These are phyloP conservation scores for Camellia oleifera DNA, from an alignment of 179 eudicot genomes.

Conservation along the genomic window DNA sequence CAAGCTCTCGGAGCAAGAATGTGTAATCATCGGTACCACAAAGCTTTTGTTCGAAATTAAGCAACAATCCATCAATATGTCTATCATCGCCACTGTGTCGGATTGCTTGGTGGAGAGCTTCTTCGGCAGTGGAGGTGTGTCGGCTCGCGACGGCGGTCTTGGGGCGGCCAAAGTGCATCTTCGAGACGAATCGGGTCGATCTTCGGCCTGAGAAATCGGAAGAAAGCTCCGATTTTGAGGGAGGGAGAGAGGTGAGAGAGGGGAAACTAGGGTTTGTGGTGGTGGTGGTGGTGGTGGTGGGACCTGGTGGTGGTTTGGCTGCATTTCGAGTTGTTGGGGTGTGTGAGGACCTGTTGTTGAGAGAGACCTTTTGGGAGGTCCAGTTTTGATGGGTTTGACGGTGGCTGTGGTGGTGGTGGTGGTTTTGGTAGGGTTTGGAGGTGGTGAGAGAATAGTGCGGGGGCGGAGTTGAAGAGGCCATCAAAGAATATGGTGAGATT, in stretches of 20 bases:
- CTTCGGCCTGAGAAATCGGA: slow-evolving; percentile 77
- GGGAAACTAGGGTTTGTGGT: slow-evolving; percentile 29
- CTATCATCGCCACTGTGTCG: slow-evolving; percentile 25
- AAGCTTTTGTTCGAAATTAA: slow-evolving; percentile 45
- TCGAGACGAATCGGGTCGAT: slow-evolving; percentile 84
- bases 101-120: slow-evolving; percentile 38
- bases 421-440: slow-evolving; percentile 58
- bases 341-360: slow-evolving; percentile 27
- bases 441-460: slow-evolving; percentile 68
- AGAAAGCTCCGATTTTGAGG: slow-evolving; percentile 45
- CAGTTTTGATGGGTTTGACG: slow-evolving; percentile 21
- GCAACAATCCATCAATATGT: slow-evolving; percentile 33
- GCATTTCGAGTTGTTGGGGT: slow-evolving; percentile 72
- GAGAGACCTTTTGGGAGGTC: slow-evolving; percentile 19
- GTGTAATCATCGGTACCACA: slow-evolving; percentile 73
- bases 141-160: slow-evolving; percentile 42
- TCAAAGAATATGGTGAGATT: slow-evolving; percentile 8
- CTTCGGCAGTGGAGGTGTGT: slow-evolving; percentile 63
- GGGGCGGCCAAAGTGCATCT: slow-evolving; percentile 79
- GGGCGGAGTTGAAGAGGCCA: slow-evolving; percentile 88
- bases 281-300: not conserved
- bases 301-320: slow-evolving; percentile 43
- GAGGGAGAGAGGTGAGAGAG: slow-evolving; percentile 35
- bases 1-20: slow-evolving; percentile 73
- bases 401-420: slow-evolving; percentile 15